Percentiles rank a stretch among this genome's conserved stretches.
phyloP scores from a whole-genome alignment of 306 rosid species.

The Mucuna pruriens region DNA sequence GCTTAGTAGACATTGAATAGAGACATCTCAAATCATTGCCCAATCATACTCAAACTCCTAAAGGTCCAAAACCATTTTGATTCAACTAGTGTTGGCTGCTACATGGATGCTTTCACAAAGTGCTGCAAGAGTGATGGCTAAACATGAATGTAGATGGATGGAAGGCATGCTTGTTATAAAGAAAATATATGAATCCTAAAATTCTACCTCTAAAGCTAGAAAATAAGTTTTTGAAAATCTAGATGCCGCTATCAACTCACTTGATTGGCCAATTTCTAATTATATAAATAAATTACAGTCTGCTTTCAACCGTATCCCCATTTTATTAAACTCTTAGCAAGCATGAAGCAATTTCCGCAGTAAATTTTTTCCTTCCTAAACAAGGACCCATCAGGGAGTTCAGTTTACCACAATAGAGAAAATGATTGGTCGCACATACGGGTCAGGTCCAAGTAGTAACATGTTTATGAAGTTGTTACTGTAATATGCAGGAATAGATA shows the following conservation, averaged over 20 bases:
- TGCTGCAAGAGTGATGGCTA: background rate
- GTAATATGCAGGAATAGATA: background rate
- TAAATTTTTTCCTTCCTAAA: background rate
- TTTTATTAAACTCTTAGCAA: background rate
- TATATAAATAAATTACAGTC: background rate
- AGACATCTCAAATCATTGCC: background rate
- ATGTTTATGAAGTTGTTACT: background rate
- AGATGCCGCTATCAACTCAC: background rate
- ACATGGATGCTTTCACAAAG: background rate
- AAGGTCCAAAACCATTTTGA: background rate
- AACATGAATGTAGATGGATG: background rate
- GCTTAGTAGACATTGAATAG: background rate
- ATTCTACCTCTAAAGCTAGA: too few relatives aligned
- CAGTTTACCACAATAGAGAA: background rate
- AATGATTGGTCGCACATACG: background rate
- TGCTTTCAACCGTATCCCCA: background rate
- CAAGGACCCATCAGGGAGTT: background rate
- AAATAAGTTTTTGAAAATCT: background rate
- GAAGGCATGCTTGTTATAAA: too few relatives aligned
- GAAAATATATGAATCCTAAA: too few relatives aligned
- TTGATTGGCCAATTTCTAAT: background rate
- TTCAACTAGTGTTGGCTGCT: background rate
- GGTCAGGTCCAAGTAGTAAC: background rate
- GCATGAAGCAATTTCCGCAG: background rate
- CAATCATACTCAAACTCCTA: background rate